Evolutionary conservation across 2,329 filamentous ascomycete genomes (phyloP).

Genomic region (Aspergillus arachidicola): DNA sequence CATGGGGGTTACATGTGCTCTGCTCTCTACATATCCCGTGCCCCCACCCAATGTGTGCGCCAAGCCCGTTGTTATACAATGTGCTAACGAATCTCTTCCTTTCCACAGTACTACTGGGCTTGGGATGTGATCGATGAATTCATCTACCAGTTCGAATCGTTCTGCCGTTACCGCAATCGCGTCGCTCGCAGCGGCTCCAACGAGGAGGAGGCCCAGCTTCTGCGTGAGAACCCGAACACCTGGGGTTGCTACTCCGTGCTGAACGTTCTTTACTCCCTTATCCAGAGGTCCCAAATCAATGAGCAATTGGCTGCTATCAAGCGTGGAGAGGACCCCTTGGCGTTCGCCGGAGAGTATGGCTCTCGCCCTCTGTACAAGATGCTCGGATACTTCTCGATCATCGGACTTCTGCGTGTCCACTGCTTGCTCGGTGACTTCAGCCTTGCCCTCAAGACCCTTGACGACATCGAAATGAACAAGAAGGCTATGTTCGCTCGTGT

Average conservation of each 20-base stretch:
- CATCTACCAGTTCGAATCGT: conserved; percentile 99
- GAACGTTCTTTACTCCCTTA: conserved; percentile 98
- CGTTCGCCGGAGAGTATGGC: conserved; percentile 93
- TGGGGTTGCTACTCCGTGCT: conserved; percentile 99
- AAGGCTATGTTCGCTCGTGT: conserved; percentile 99
- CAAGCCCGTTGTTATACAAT: conserved; percentile 3
- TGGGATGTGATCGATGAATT: conserved; percentile 99
- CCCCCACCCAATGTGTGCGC: conserved; percentile 11
- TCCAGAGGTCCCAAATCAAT: conserved; percentile 96
- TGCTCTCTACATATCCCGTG: background rate
- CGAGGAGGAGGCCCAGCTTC: conserved; percentile 86
- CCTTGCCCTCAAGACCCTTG: conserved; percentile 95
- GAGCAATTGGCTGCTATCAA: conserved; percentile 96
- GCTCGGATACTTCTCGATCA: conserved; percentile 99
- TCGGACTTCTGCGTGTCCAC: conserved; percentile 93
- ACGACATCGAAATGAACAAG: conserved; percentile 99
- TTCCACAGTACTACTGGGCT: conserved; percentile 88
- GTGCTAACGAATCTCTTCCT: conserved; percentile 12
- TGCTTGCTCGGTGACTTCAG: conserved; percentile 96
- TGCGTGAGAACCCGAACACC: conserved; percentile 96
- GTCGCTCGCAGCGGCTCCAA: conserved; percentile 79
- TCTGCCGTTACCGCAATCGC: conserved; percentile 94
- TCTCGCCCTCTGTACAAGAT: conserved; percentile 94
- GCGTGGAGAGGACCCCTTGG: conserved; percentile 83
- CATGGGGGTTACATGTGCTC: background rate